Conservation (phyloP, 129 eudicot genomes). For the Helichrysum umbraculigerum region DNA sequence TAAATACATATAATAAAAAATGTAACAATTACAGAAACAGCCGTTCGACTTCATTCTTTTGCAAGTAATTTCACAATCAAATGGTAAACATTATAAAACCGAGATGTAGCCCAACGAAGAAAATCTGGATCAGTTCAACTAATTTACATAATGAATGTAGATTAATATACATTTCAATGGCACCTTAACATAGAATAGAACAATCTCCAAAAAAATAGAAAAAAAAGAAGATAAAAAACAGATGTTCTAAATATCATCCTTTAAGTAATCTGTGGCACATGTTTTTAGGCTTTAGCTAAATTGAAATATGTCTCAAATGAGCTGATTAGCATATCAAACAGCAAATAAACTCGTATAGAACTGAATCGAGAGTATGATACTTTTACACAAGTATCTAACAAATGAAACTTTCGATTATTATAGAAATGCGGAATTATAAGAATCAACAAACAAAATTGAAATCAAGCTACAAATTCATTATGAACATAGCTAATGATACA, state of each 20-base stretch:
- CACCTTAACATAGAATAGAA: neutral
- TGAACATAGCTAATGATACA: too few relatives aligned
- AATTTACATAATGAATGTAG: too few relatives aligned
- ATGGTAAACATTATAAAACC: neutral
- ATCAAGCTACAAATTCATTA: too few relatives aligned
- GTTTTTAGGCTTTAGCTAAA: neutral
- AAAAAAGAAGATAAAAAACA: neutral
- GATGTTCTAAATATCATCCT: neutral
- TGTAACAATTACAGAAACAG: neutral
- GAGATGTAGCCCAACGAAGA: slow-evolving; percentile 6
- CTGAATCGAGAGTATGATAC: neutral
- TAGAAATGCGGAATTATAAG: too few relatives aligned
- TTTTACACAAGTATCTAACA: neutral
- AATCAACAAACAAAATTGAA: too few relatives aligned
- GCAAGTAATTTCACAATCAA: slow-evolving; percentile 4
- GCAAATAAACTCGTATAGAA: neutral
- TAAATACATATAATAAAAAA: neutral
- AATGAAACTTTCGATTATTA: too few relatives aligned
- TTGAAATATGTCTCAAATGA: neutral
- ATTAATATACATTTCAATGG: neutral
- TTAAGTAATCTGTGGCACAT: neutral
- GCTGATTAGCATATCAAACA: neutral
- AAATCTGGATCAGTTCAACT: neutral
- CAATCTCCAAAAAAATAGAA: neutral
- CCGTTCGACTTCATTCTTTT: neutral